Conservation (phyloP, 2,329 filamentous ascomycete species). For the Pleurostoma richardsiae region DNA sequence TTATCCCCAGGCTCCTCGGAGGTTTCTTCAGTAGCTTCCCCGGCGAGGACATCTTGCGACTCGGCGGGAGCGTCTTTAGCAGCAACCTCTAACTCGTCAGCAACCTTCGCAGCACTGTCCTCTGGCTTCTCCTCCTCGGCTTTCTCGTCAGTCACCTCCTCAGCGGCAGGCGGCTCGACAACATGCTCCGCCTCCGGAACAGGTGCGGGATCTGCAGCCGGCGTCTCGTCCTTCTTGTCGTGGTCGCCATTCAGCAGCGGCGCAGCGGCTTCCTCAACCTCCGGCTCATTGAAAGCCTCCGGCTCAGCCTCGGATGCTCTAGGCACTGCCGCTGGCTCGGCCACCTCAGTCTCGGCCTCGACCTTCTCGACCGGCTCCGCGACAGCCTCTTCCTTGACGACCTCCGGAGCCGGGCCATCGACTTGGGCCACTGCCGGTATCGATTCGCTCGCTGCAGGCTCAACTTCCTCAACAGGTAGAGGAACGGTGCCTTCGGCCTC, state of each 20-base stretch:
- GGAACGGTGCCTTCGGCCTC: constrained; percentile 7
- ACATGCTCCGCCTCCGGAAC: neutral
- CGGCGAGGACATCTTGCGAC: too few species aligned
- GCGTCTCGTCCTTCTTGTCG: neutral
- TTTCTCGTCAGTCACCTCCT: neutral
- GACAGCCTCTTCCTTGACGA: neutral
- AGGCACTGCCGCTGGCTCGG: neutral
- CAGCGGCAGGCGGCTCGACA: neutral
- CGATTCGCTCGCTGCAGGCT: constrained; percentile 2
- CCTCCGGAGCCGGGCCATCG: constrained; percentile 1
- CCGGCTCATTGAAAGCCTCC: constrained; percentile 1
- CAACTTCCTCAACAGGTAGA: constrained; percentile 5
- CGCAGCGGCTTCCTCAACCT: constrained; percentile 1
- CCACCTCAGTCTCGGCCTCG: neutral
- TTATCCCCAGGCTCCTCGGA: too few species aligned
- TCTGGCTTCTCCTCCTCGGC: constrained; percentile 4
- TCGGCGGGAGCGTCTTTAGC: too few species aligned
- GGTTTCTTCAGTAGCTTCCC: too few species aligned
- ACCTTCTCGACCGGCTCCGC: constrained; percentile 1
- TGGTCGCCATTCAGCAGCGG: constrained; percentile 3
- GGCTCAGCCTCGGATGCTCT: constrained; percentile 1
- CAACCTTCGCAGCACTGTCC: neutral
- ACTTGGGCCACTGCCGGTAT: neutral
- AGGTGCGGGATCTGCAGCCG: neutral
- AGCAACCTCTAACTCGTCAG: too few species aligned